Evolutionary conservation across 345 rosid genomes (phyloP).

Genomic region (Gossypium longicalyx): DNA sequence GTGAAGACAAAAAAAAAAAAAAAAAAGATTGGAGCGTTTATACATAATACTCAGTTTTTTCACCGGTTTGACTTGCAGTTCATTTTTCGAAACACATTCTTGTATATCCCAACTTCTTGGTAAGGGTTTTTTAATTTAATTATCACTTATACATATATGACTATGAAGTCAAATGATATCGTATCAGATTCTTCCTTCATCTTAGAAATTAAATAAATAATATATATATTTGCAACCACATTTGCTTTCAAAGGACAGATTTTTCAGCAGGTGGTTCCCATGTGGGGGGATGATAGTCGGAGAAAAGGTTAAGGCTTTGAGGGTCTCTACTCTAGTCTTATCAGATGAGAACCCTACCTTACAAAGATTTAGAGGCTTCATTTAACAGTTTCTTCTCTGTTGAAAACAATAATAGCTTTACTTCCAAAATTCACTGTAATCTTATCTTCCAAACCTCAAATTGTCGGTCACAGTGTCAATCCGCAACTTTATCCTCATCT

Average conservation of each 20-base stretch:
- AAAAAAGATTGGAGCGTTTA: no score
- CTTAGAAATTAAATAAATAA: background rate
- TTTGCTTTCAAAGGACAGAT: background rate
- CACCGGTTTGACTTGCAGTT: background rate
- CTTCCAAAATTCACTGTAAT: background rate
- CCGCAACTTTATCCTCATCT: background rate
- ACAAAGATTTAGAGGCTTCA: background rate
- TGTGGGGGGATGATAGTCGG: background rate
- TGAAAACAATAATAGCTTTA: background rate
- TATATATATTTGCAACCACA: background rate
- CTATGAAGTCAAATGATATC: background rate
- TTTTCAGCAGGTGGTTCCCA: background rate
- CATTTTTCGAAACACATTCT: background rate
- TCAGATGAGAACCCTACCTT: conserved; percentile 2
- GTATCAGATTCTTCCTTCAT: background rate
- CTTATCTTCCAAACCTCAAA: background rate
- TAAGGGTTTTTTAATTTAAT: background rate
- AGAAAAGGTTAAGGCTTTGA: conserved; percentile 1
- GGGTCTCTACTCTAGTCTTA: background rate
- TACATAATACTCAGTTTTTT: background rate
- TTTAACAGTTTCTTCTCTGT: no score
- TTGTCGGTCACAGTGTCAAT: background rate
- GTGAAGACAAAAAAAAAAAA: no score
- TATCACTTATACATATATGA: background rate
- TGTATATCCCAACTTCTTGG: background rate